A percentile compares a stretch with the other conserved stretches of the same genome.
phyloP scores from a whole-genome alignment of 202 grass and related monocot species.

The Hordeum pubiflorum region DNA sequence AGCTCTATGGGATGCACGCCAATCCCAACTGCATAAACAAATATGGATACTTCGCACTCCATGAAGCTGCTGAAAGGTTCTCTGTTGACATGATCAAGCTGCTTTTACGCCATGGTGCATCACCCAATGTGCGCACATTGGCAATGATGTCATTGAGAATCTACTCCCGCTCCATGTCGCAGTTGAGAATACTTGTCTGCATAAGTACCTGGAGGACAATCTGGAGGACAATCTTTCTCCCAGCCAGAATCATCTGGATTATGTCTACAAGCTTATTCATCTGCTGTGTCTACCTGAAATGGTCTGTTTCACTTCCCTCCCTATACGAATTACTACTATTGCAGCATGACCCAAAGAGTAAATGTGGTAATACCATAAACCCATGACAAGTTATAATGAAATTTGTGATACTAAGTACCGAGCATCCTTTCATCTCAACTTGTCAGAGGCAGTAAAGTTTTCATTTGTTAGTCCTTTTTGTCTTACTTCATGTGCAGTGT shows the following conservation, averaged over 20 bases:
- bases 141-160: neutral
- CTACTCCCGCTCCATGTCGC: constrained; percentile 1
- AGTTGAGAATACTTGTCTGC: constrained; percentile 12
- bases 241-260: neutral
- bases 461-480: neutral
- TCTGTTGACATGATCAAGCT: constrained; percentile 18
- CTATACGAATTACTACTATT: neutral
- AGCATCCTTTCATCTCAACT: neutral
- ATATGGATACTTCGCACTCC: neutral
- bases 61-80: constrained; percentile 24
- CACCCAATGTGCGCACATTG: constrained; percentile 6
- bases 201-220: constrained; percentile 26
- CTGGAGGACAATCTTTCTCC: constrained; percentile 14
- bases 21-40: constrained; percentile 21
- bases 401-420: neutral
- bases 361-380: neutral
- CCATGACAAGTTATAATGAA: neutral
- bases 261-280: constrained; percentile 18
- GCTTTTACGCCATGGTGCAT: constrained; percentile 26
- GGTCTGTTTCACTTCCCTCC: constrained; percentile 9
- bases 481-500: neutral
- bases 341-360: neutral
- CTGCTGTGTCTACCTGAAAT: constrained; percentile 25
- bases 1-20: neutral
- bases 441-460: neutral